Conservation (phyloP, 2,329 filamentous ascomycete genomes). For the Fusarium sp. region DNA sequence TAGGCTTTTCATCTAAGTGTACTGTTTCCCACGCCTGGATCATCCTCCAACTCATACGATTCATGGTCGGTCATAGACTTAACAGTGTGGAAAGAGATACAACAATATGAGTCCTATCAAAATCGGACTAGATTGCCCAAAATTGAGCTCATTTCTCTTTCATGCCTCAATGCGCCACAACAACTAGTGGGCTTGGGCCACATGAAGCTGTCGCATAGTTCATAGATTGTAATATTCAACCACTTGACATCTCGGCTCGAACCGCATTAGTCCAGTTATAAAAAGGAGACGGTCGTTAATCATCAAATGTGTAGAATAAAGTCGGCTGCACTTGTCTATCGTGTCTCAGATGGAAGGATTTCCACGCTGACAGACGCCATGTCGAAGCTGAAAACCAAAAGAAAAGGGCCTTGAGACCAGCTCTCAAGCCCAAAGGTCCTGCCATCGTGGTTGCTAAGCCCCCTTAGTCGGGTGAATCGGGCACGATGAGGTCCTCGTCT, state of each 20-base stretch:
- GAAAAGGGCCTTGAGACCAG: conserved; percentile 31
- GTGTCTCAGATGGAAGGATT: neutral
- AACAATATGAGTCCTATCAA: conserved; percentile 1
- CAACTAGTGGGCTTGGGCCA: neutral
- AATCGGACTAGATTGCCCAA: neutral
- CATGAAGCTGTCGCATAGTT: neutral
- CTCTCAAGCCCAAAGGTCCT: conserved; percentile 22
- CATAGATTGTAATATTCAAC: neutral
- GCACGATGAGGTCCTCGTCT: conserved; percentile 51
- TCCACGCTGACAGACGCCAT: neutral
- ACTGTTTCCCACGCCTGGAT: conserved; percentile 21
- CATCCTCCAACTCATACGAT: conserved; percentile 11
- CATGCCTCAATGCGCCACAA: neutral
- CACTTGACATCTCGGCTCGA: neutral
- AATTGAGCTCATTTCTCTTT: neutral
- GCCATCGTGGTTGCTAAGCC: neutral
- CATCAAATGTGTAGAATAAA: conserved; percentile 6
- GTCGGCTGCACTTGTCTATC: neutral
- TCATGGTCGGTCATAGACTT: conserved; percentile 10
- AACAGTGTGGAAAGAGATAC: conserved; percentile 2
- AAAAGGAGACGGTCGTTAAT: conserved; percentile 8
- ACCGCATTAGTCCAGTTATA: neutral
- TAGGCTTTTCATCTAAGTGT: conserved; percentile 8
- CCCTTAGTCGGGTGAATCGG: conserved; percentile 52
- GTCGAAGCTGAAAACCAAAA: conserved; percentile 14